Base-by-base conservation (phyloP, 176 grass and related monocot species). In the Saccharum spontaneum region DNA sequence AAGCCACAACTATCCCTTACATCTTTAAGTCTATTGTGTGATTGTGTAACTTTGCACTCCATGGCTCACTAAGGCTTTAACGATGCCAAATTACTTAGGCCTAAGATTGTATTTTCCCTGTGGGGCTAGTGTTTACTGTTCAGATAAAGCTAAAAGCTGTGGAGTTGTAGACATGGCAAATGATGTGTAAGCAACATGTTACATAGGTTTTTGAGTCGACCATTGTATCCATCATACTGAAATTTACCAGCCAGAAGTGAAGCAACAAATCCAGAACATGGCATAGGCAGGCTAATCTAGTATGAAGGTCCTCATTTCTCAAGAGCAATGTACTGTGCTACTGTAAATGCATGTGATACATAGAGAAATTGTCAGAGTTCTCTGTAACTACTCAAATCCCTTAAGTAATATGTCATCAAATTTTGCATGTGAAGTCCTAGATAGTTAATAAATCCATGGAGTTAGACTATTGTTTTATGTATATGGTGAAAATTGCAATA, bases 71-170 rank as follows among this genome's bases (percentile, higher is more conserved):
- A 50, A 67, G 33, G 13, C 22, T 81, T 22, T 7, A 66, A 84
- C 0, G 57, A 73, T 73, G 28, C 18, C 12, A 79, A 73, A 63
- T 79, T 55, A 65, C 6, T 20, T 36, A 50, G 4, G 23, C 26
- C 31, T 75, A 70, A 71, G 6, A 2, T 77, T 61, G 13, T 36
- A 3, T 36, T 36, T 36, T 36, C 34, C 34, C 34, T 36, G 33
- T 18, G 30, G 10, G 23, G 11, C 17, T 71, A 85, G 24, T 64
- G 24, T 62, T 39, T 63, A 76, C 34, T 62, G 18, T 62, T 76
- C 38, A 69, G 31, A 75, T 89, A 40, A 89, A 66, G 30, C 49
- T 80, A 43, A 69, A 82, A 85, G 62, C 26, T 49, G 11, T 67
- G 14, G 63, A 80, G 43, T 68, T 76, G 38, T 79, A 66, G 73